These are phyloP conservation scores for Lathyrus oleraceus DNA, from an alignment of 306 rosid genomes.

Conservation along the genomic window DNA sequence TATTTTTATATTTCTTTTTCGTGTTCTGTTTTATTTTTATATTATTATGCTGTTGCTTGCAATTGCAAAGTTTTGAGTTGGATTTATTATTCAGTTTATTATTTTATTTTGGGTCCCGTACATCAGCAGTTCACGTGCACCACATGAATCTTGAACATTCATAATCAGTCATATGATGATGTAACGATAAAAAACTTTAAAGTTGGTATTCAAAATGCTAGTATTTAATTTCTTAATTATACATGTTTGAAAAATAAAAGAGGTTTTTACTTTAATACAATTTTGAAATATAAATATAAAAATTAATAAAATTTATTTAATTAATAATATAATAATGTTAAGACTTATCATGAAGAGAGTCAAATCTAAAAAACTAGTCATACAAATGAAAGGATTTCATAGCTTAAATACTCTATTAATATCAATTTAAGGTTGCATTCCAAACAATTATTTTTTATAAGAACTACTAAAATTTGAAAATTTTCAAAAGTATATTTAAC, in stretches of 20 bases:
- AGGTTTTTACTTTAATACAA: background rate
- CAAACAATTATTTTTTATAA: too few species aligned
- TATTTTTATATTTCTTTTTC: background rate
- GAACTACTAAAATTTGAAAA: too few species aligned
- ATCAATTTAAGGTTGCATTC: too few species aligned
- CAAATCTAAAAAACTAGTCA: too few species aligned
- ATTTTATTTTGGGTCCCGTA: conserved; percentile 1
- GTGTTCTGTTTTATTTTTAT: background rate
- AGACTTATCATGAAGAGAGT: too few species aligned
- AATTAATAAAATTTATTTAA: background rate
- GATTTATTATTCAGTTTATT: conserved; percentile 2
- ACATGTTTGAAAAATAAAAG: background rate
- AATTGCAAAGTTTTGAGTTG: conserved; percentile 16
- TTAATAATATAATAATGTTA: background rate
- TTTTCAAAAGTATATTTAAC: too few species aligned
- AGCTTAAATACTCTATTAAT: too few species aligned
- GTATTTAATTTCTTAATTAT: background rate
- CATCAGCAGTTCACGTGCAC: conserved; percentile 36
- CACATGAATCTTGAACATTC: conserved; percentile 33
- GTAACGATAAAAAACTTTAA: background rate
- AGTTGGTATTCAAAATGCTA: background rate
- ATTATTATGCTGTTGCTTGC: background rate
- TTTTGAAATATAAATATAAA: background rate
- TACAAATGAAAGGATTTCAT: too few species aligned
- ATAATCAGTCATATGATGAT: conserved; percentile 6